phyloP scores from a whole-genome alignment of 257 asterid species.

The Ehretia macrophylla region DNA sequence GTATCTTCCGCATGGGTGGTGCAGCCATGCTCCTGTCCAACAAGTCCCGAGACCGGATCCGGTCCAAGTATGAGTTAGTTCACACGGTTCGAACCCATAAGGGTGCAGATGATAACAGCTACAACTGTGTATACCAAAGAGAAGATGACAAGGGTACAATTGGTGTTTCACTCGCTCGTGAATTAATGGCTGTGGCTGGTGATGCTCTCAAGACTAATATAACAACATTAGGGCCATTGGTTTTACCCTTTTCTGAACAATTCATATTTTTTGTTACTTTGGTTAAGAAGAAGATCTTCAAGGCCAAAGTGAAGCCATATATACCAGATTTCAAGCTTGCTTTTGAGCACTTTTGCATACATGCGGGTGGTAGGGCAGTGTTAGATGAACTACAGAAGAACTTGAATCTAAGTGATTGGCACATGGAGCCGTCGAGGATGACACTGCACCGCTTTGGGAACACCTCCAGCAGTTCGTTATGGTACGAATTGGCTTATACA shows the following conservation, averaged over 20 bases:
- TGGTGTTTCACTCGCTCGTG: constrained; percentile 41
- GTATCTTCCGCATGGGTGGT: constrained; percentile 51
- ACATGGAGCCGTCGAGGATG: constrained; percentile 62
- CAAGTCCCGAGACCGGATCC: constrained; percentile 22
- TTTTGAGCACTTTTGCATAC: constrained; percentile 52
- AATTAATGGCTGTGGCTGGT: constrained; percentile 48
- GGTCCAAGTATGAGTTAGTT: constrained; percentile 45
- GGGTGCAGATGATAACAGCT: constrained; percentile 41
- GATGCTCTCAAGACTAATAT: constrained; percentile 46
- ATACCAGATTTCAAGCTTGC: constrained; percentile 46
- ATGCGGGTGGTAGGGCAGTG: constrained; percentile 51
- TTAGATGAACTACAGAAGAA: constrained; percentile 48
- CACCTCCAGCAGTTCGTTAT: constrained; percentile 52
- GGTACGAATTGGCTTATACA: constrained; percentile 53
- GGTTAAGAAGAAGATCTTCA: constrained; percentile 25
- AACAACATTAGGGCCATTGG: constrained; percentile 33
- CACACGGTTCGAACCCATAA: constrained; percentile 54
- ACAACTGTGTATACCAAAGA: constrained; percentile 40
- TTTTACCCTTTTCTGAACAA: constrained; percentile 50
- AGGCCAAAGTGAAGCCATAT: constrained; percentile 30
- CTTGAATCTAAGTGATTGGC: constrained; percentile 28
- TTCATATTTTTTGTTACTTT: constrained; percentile 31
- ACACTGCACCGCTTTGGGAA: constrained; percentile 60
- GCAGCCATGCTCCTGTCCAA: constrained; percentile 53
- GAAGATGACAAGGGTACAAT: constrained; percentile 37